Percentiles rank a stretch among this genome's conserved stretches.
Conservation (phyloP, 2,329 filamentous ascomycete genomes). For the Dryadomyces quercivorus region DNA sequence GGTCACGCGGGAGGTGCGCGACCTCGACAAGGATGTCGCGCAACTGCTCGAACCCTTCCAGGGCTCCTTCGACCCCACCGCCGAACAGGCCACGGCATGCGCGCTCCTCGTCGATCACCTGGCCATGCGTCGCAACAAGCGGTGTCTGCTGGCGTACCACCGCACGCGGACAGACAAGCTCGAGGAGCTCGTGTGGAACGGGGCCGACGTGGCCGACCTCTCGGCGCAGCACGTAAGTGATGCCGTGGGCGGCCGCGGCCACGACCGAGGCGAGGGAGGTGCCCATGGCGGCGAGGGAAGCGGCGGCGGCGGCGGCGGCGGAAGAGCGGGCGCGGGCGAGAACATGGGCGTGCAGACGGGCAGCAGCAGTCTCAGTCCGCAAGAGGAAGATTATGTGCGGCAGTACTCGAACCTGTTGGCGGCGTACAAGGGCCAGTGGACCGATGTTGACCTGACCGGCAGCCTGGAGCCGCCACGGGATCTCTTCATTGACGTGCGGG, state of each 20-base stretch:
- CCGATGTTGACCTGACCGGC: conserved; percentile 89
- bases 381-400: conserved; percentile 92
- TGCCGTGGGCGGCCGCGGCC: conserved; percentile 19
- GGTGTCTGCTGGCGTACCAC: conserved; percentile 90
- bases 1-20: conserved; percentile 82
- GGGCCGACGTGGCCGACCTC: conserved; percentile 68
- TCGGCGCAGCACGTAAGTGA: conserved; percentile 42
- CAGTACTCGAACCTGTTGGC: conserved; percentile 85
- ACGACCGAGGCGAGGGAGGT: conserved; percentile 18
- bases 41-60: conserved; percentile 72
- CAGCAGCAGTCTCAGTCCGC: conserved; percentile 75
- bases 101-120: conserved; percentile 87
- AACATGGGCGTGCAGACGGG: conserved; percentile 26
- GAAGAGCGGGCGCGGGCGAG: not conserved
- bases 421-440: conserved; percentile 98
- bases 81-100: conserved; percentile 74
- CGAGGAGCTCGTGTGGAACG: conserved; percentile 88
- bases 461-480: conserved; percentile 89
- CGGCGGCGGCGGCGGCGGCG: not conserved
- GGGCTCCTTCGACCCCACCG: conserved; percentile 72
- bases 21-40: conserved; percentile 76
- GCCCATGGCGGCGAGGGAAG: conserved; percentile 19
- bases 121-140: conserved; percentile 91
- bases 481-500: conserved; percentile 91
- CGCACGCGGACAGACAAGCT: conserved; percentile 80